These are phyloP conservation scores for Zygosaccharomyces pseudorouxii DNA, from an alignment of 805 yeast species.

Conservation along the genomic window DNA sequence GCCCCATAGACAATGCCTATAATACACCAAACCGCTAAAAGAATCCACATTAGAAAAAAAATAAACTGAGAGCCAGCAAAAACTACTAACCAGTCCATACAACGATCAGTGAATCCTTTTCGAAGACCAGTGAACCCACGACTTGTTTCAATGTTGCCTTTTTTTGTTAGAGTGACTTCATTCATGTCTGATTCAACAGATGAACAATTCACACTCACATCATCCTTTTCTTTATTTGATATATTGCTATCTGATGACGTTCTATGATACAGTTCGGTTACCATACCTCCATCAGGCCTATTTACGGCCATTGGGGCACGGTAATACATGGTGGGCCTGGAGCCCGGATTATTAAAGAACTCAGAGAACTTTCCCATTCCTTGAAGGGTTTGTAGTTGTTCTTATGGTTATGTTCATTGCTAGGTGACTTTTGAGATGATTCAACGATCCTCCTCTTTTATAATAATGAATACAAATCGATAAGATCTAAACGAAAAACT, in stretches of 20 bases:
- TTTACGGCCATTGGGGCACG: constrained; percentile 13
- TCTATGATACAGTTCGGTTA: background rate
- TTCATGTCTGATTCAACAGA: background rate
- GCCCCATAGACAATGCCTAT: constrained; percentile 31
- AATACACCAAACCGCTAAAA: constrained; percentile 29
- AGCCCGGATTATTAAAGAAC: constrained; percentile 26
- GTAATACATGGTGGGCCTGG: constrained; percentile 15
- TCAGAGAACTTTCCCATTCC: constrained; percentile 20
- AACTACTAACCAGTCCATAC: constrained; percentile 25
- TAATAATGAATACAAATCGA: too few species aligned
- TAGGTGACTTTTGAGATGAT: too few species aligned
- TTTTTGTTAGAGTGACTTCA: constrained; percentile 1
- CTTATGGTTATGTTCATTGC: too few species aligned
- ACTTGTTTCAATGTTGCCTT: constrained; percentile 20
- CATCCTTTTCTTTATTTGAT: background rate
- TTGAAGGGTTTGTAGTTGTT: background rate
- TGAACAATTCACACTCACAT: background rate
- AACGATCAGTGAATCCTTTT: constrained; percentile 21
- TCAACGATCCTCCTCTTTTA: too few species aligned
- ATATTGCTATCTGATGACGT: background rate
- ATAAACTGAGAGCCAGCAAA: constrained; percentile 30
- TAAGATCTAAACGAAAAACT: too few species aligned
- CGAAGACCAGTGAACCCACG: constrained; percentile 28
- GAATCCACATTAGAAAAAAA: constrained; percentile 28
- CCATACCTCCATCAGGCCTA: background rate